Percentiles rank a stretch among this genome's conserved stretches.
Conservation (phyloP, 768 basidiomycete species). For the Macrolepiota albuminosa region DNA sequence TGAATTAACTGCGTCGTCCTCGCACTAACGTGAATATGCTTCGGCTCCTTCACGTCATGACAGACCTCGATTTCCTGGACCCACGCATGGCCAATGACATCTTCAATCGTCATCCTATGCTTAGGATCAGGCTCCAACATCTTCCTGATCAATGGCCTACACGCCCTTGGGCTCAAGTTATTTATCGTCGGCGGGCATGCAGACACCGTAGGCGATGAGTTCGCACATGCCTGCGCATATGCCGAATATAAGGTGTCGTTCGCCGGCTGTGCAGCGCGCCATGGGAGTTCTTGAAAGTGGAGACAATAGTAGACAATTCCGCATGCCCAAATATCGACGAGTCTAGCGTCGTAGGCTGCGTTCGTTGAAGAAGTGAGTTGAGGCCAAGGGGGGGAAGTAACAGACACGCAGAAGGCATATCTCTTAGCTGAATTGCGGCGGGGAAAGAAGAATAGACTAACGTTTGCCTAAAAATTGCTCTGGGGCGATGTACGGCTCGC, state of each 20-base stretch:
- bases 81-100: slow-evolving; percentile 77
- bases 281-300: slow-evolving; percentile 96
- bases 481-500: slow-evolving; percentile 98
- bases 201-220: slow-evolving; percentile 38
- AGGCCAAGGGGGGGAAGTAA: slow-evolving; percentile 3
- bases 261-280: slow-evolving; percentile 84
- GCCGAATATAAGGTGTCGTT: slow-evolving; percentile 76
- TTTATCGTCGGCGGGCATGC: slow-evolving; percentile 68
- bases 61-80: slow-evolving; percentile 80
- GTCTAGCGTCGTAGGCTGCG: slow-evolving; percentile 91
- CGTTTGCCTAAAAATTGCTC: slow-evolving; percentile 97
- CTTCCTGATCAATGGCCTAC: slow-evolving; percentile 75
- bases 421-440: slow-evolving; percentile 26
- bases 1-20: slow-evolving; percentile 54
- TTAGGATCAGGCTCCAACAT: slow-evolving; percentile 97
- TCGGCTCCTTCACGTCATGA: slow-evolving; percentile 55
- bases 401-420: slow-evolving; percentile 24
- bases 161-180: slow-evolving; percentile 84
- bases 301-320: slow-evolving; percentile 98
- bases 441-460: slow-evolving; percentile 44
- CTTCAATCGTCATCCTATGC: slow-evolving; percentile 69
- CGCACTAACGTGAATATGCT: slow-evolving; percentile 69
- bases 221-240: slow-evolving; percentile 60
- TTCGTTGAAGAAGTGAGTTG: neutral
- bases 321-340: slow-evolving; percentile 97